A percentile compares a stretch with the other conserved stretches of the same genome.
Conservation (phyloP, 306 rosid genomes). For the Sesbania bispinosa region DNA sequence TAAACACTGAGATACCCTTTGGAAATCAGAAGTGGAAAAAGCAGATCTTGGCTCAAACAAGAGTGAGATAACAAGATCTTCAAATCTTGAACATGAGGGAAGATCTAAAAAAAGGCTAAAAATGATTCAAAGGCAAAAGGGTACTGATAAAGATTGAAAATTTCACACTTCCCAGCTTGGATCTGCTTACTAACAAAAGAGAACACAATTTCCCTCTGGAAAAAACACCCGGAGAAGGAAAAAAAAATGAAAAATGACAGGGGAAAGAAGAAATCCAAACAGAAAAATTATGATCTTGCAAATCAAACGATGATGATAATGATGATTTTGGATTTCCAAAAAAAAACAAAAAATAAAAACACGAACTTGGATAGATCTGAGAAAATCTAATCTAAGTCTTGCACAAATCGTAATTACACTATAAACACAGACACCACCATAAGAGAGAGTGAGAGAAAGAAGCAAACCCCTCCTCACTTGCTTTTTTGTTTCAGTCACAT, state of each 20-base stretch:
- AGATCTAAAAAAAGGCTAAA: background rate
- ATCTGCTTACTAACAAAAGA: conserved; percentile 30
- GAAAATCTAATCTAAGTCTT: conserved; percentile 46
- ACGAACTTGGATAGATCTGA: conserved; percentile 40
- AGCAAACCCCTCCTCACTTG: too few relatives aligned
- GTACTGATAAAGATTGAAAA: too few relatives aligned
- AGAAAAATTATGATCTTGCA: conserved; percentile 22
- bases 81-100: conserved; percentile 13
- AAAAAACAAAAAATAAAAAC: background rate
- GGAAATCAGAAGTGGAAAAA: background rate
- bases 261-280: conserved; percentile 7
- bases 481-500: too few relatives aligned
- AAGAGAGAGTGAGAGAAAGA: conserved; percentile 1
- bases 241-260: background rate
- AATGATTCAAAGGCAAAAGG: background rate
- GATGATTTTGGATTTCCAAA: background rate
- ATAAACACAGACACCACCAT: background rate
- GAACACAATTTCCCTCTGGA: background rate
- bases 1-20: background rate
- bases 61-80: conserved; percentile 14
- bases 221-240: too few relatives aligned
- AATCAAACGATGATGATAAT: conserved; percentile 44
- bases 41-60: conserved; percentile 34
- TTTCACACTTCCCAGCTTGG: conserved; percentile 20
- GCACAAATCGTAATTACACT: conserved; percentile 32